phyloP scores from a whole-genome alignment of 495 filamentous ascomycete genomes.

The Aspergillus bertholletiae region DNA sequence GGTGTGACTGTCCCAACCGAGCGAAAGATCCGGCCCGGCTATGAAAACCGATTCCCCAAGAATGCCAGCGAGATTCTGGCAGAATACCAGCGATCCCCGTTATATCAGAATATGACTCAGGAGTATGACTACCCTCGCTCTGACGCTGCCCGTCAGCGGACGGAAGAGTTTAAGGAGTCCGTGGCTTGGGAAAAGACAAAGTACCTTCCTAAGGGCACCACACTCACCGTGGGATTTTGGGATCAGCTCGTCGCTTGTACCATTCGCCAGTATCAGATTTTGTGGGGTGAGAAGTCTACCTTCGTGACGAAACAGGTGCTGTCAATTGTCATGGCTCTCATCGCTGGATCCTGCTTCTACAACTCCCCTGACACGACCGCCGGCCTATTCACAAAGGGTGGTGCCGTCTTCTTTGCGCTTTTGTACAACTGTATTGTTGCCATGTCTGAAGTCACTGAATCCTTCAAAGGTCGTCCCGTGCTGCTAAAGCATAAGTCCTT shows the following conservation, averaged over 20 bases:
- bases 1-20: slow-evolving; percentile 69
- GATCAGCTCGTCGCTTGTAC: slow-evolving; percentile 56
- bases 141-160: slow-evolving; percentile 38
- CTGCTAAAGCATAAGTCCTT: slow-evolving; percentile 73
- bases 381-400: slow-evolving; percentile 53
- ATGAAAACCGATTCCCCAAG: slow-evolving; percentile 42
- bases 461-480: slow-evolving; percentile 66
- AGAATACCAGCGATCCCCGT: slow-evolving; percentile 38
- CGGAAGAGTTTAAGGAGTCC: slow-evolving; percentile 45
- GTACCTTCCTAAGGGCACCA: slow-evolving; percentile 35
- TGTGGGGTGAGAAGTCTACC: slow-evolving; percentile 58
- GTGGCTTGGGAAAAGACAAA: slow-evolving; percentile 43
- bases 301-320: slow-evolving; percentile 56
- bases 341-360: slow-evolving; percentile 43
- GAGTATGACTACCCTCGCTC: slow-evolving; percentile 51
- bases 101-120: slow-evolving; percentile 29
- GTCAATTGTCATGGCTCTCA: slow-evolving; percentile 37
- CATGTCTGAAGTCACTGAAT: slow-evolving; percentile 66
- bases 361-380: slow-evolving; percentile 33
- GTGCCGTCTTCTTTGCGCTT: slow-evolving; percentile 67
- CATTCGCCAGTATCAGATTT: slow-evolving; percentile 52
- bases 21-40: slow-evolving; percentile 55
- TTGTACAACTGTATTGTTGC: slow-evolving; percentile 73
- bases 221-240: slow-evolving; percentile 55
- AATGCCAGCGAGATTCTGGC: slow-evolving; percentile 36